Evolutionary conservation across 768 basidiomycete species (phyloP).

Genomic region (Boletus patriciae): DNA sequence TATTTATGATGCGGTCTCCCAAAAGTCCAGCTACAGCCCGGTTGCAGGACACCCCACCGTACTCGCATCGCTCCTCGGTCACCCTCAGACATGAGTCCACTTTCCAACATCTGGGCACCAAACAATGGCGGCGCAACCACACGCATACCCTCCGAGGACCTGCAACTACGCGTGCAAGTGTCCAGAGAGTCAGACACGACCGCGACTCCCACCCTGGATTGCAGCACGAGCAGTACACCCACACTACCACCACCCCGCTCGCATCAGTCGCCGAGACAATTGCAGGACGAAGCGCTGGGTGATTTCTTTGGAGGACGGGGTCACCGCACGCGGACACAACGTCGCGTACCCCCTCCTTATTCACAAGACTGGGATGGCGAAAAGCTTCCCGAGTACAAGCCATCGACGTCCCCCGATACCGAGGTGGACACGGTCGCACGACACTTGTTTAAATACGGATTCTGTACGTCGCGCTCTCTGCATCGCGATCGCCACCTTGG

Average conservation of each 20-base stretch:
- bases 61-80: background rate
- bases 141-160: constrained; percentile 15
- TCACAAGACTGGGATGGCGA: constrained; percentile 40
- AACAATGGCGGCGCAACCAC: constrained; percentile 1
- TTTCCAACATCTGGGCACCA: constrained; percentile 12
- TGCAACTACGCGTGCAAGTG: constrained; percentile 23
- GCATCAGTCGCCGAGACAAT: constrained; percentile 27
- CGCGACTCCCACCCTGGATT: constrained; percentile 11
- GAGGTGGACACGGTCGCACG: constrained; percentile 58
- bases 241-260: constrained; percentile 20
- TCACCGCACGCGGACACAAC: constrained; percentile 25
- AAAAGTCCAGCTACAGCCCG: background rate
- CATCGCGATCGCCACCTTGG: background rate
- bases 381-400: constrained; percentile 25
- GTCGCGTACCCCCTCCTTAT: constrained; percentile 43
- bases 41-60: constrained; percentile 13
- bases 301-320: constrained; percentile 35
- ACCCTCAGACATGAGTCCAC: constrained; percentile 14
- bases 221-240: constrained; percentile 18
- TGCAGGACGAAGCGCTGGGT: constrained; percentile 29
- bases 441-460: constrained; percentile 64
- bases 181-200: constrained; percentile 27
- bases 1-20: constrained; percentile 24
- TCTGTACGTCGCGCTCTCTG: constrained; percentile 40
- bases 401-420: constrained; percentile 27